Conservation (phyloP, 345 rosid genomes). For the Aurinia saxatilis region DNA sequence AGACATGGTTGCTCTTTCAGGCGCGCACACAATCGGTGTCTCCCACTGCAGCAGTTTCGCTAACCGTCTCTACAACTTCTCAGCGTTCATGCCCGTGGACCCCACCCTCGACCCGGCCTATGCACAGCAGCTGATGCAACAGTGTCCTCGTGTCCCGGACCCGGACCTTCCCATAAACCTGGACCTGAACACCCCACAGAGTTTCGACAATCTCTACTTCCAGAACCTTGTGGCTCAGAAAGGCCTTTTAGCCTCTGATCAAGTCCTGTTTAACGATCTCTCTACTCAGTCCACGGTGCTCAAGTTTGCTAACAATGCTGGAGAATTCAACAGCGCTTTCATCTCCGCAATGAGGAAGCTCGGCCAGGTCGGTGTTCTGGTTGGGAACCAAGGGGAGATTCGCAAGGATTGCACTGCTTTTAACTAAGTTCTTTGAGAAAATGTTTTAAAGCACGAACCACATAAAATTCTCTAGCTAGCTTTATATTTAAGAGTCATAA, state of each 20-base stretch:
- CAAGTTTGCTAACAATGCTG: constrained; percentile 50
- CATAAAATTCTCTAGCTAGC: not conserved
- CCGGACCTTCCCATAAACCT: constrained; percentile 44
- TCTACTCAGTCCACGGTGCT: constrained; percentile 46
- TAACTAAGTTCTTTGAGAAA: constrained; percentile 32
- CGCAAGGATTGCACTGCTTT: constrained; percentile 59
- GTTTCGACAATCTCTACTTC: constrained; percentile 63
- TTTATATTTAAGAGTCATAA: not conserved
- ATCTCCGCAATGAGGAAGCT: constrained; percentile 60
- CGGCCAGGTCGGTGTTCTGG: constrained; percentile 65
- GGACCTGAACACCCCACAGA: constrained; percentile 48
- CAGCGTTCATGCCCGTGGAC: constrained; percentile 45
- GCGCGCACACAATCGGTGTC: constrained; percentile 87
- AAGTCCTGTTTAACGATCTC: constrained; percentile 44
- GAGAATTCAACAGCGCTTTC: constrained; percentile 56
- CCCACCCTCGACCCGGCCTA: constrained; percentile 55
- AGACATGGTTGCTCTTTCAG: constrained; percentile 87
- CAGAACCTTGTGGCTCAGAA: constrained; percentile 63
- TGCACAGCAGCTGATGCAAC: constrained; percentile 45
- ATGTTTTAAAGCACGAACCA: not conserved
- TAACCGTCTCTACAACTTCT: constrained; percentile 56
- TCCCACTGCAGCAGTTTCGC: constrained; percentile 72
- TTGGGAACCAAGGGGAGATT: constrained; percentile 58
- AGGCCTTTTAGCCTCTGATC: constrained; percentile 71
- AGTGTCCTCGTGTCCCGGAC: constrained; percentile 49